Evolutionary conservation across 2,329 filamentous ascomycete genomes (phyloP), one percentile per base, ranked within the genome.

Genomic region (Penicillium sp.): DNA sequence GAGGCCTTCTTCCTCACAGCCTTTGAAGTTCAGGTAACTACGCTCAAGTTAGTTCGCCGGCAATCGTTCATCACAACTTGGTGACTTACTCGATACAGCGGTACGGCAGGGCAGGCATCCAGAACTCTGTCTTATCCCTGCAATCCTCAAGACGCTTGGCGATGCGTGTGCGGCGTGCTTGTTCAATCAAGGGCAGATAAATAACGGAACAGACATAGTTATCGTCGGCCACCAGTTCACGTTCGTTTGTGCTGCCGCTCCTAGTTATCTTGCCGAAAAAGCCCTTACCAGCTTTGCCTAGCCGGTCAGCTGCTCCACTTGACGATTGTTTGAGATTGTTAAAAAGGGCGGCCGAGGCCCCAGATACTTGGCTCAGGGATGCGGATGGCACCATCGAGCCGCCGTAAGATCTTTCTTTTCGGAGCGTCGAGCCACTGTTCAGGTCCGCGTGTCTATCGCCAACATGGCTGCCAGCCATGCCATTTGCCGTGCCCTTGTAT

Each of bases 101-200:
- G 91, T 94, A 97, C 0, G 94, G 93, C 62, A 98, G 89, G 7
- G 93, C 91, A 13, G 94, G 94, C 93, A 98, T 97, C 94, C 94
- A 98, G 73, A 96, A 98, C 73, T 97, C 94, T 0, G 94, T 98
- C 83, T 97, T 97, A 73, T 98, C 94, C 65, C 90, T 87, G 9
- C 93, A 97, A 64, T 91, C 88, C 72, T 96, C 92, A 48, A 98
- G 82, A 31, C 90, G 88, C 78, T 94, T 96, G 7, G 93, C 96
- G 73, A 98, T 97, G 66, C 94, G 87, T 0, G 94, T 97, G 66
- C 89, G 83, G n/a, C 94, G 88, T 7, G 93, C 93, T 78, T 98
- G 94, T 75, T 97, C 90, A 29, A 96, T 85, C 31, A 98, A 81
- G 1, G 93, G 92, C 54, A 91, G 82, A 71, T 95, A 96, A 75